Evolutionary conservation across 306 rosid species (phyloP).

Genomic region (Trifolium dubium): DNA sequence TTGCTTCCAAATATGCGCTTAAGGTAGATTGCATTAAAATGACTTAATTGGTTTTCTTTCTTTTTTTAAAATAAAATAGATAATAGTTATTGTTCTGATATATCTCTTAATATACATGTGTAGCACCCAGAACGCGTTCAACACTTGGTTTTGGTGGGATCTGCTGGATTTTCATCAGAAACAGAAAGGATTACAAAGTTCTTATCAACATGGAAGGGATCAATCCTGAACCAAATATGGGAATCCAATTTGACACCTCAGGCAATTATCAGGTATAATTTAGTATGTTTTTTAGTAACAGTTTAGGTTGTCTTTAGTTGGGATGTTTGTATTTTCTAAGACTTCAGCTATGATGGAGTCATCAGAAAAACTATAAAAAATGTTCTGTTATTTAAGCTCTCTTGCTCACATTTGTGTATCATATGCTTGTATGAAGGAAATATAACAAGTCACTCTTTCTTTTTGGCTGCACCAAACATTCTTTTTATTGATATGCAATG

Average conservation of each 20-base stretch:
- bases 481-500: not conserved
- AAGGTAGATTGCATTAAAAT: constrained; percentile 60
- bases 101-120: constrained; percentile 36
- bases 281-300: constrained; percentile 11
- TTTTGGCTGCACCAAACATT: not conserved
- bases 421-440: constrained; percentile 14
- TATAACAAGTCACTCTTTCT: not conserved
- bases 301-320: constrained; percentile 5
- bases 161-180: constrained; percentile 79
- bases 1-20: constrained; percentile 91
- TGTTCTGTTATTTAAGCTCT: constrained; percentile 13
- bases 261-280: constrained; percentile 69
- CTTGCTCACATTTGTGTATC: not conserved
- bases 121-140: constrained; percentile 96
- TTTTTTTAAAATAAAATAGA: not conserved
- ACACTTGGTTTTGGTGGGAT: constrained; percentile 88
- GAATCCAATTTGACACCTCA: constrained; percentile 94
- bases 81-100: constrained; percentile 38
- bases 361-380: not conserved
- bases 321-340: constrained; percentile 13
- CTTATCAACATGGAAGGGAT: constrained; percentile 92
- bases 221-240: constrained; percentile 83
- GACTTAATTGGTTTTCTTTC: constrained; percentile 27
- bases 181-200: constrained; percentile 69
- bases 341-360: not conserved